Evolutionary conservation across 78 protist genomes (phyloP).

Genomic region (Speleostelium caveatum): DNA sequence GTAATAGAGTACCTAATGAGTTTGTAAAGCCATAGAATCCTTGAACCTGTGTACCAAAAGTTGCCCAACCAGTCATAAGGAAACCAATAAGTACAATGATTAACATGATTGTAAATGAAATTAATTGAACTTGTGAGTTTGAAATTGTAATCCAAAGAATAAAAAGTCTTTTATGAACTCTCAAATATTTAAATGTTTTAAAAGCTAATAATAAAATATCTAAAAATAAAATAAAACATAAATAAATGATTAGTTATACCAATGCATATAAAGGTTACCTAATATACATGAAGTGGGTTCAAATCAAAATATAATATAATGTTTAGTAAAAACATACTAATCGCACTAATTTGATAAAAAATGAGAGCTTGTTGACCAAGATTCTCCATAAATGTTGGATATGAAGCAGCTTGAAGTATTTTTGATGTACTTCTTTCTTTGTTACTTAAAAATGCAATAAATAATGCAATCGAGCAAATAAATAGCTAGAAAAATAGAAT

Average conservation of each 20-base stretch:
- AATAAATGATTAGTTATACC: neutral
- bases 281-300: neutral
- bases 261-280: neutral
- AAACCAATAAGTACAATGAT: constrained; percentile 58
- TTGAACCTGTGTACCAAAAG: constrained; percentile 42
- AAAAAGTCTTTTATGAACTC: constrained; percentile 50
- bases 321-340: constrained; percentile 53
- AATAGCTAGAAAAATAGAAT: constrained; percentile 2
- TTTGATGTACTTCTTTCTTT: neutral
- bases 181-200: constrained; percentile 73
- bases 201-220: constrained; percentile 72
- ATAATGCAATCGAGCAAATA: constrained; percentile 9
- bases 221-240: neutral
- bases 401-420: neutral
- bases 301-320: constrained; percentile 65
- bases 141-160: constrained; percentile 67
- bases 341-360: constrained; percentile 21
- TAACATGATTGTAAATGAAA: constrained; percentile 73
- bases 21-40: constrained; percentile 40
- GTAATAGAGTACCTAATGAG: constrained; percentile 51
- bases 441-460: constrained; percentile 2
- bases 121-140: constrained; percentile 50
- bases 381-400: neutral
- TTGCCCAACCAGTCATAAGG: constrained; percentile 57
- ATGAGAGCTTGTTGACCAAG: constrained; percentile 25